Conservation (phyloP, 805 yeast species). For the Maudiozyma serrabonitensis region DNA sequence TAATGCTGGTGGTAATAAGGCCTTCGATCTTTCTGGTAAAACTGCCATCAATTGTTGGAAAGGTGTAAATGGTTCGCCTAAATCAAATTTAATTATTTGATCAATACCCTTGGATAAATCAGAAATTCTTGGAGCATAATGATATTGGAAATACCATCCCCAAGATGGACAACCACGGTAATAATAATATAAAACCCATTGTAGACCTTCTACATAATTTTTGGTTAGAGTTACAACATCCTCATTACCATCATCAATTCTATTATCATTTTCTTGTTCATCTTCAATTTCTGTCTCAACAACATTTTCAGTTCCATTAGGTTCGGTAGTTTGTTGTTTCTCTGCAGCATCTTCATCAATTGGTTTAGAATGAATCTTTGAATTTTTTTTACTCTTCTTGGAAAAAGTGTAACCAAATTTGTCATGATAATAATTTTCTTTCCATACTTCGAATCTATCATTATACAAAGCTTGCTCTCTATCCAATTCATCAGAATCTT, state of each 20-base stretch:
- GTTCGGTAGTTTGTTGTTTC: neutral
- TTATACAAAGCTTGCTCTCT: constrained; percentile 56
- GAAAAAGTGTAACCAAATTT: constrained; percentile 51
- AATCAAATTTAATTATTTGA: constrained; percentile 49
- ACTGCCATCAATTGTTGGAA: constrained; percentile 97
- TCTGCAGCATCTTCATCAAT: neutral
- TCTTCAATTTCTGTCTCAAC: neutral
- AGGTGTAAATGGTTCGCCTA: constrained; percentile 77
- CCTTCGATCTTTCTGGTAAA: constrained; percentile 81
- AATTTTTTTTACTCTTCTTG: neutral
- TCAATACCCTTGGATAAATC: constrained; percentile 70
- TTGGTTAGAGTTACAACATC: constrained; percentile 54
- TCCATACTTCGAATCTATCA: constrained; percentile 71
- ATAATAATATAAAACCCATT: constrained; percentile 91
- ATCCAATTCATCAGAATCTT: constrained; percentile 42
- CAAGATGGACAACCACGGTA: constrained; percentile 88
- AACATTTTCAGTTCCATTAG: constrained; percentile 22
- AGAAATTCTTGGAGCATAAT: constrained; percentile 90
- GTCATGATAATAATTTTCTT: constrained; percentile 72
- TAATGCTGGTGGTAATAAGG: constrained; percentile 66
- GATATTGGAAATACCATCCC: constrained; percentile 89
- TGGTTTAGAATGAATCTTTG: neutral
- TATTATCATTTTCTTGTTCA: neutral
- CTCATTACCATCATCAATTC: constrained; percentile 40
- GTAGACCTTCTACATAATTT: constrained; percentile 87